Conservation (phyloP, 2,329 filamentous ascomycete genomes). For the Claviceps capensis region DNA sequence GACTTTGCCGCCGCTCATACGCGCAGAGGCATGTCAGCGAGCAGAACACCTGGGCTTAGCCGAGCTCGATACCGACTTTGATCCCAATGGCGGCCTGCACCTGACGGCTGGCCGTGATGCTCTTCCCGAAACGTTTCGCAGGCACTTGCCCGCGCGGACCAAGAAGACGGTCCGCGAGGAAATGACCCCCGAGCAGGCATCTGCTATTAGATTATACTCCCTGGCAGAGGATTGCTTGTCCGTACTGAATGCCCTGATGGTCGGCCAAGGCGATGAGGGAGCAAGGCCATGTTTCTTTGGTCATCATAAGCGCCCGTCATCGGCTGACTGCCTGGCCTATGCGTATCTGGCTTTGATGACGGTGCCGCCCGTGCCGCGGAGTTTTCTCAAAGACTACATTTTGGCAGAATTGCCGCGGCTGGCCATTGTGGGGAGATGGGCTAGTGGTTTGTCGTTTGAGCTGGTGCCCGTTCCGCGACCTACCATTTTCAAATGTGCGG, state of each 20-base stretch:
- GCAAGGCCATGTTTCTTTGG: slow-evolving; percentile 20
- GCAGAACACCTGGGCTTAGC: slow-evolving; percentile 59
- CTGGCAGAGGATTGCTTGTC: slow-evolving; percentile 58
- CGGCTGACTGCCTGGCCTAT: slow-evolving; percentile 63
- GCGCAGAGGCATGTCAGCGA: slow-evolving; percentile 53
- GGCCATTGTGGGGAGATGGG: slow-evolving; percentile 17
- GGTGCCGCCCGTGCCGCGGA: slow-evolving; percentile 29
- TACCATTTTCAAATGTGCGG: slow-evolving; percentile 13
- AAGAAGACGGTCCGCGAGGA: slow-evolving; percentile 46
- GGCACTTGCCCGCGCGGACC: slow-evolving; percentile 24
- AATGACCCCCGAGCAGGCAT: slow-evolving; percentile 56
- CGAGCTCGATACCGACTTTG: slow-evolving; percentile 48
- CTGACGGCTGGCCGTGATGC: slow-evolving; percentile 22
- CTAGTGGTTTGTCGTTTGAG: slow-evolving; percentile 10
- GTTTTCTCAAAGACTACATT: slow-evolving; percentile 29
- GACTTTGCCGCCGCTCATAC: slow-evolving; percentile 62
- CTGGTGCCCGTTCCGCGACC: slow-evolving; percentile 4
- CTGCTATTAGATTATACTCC: slow-evolving; percentile 62
- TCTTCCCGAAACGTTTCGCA: slow-evolving; percentile 26
- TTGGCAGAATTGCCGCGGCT: slow-evolving; percentile 17
- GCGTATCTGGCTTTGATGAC: slow-evolving; percentile 70
- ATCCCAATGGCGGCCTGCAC: slow-evolving; percentile 23
- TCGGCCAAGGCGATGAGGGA: slow-evolving; percentile 10
- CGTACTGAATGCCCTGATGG: slow-evolving; percentile 48
- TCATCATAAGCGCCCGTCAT: slow-evolving; percentile 13